Evolutionary conservation across 2,329 filamentous ascomycete species (phyloP), one percentile per base, ranked within the genome.

Genomic region (Trichoderma sp.): DNA sequence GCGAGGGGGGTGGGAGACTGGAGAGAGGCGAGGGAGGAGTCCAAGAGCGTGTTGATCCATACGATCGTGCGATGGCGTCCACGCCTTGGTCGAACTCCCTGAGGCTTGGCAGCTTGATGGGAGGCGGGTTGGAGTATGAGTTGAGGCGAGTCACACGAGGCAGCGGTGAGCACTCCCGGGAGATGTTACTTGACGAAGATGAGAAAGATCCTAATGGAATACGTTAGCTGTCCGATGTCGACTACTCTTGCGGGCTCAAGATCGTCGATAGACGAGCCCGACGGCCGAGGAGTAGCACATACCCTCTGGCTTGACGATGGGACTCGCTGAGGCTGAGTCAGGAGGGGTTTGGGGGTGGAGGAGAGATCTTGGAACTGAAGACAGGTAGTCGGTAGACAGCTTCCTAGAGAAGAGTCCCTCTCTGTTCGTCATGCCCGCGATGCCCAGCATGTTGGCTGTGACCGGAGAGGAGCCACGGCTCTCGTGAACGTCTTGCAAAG

Each of bases 31-130:
- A 76, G 19, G 71, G 67, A 28, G 71, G 70, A 12, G 70, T 71
- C 67, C 73, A 72, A 7, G 70, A 67, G 24, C 69, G 72, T 9
- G 65, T 65, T 28, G 72, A 72, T 24, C 75, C 75, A 62, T 76
- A 70, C 17, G 70, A 71, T 57, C 74, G 70, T 21, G 72, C 74
- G 24, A 78, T 70, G 17, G 74, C 74, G 57, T 78, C 73, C n/a
- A 78, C 76, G 15, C 75, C 77, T 65, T 74, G 73, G 50, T 77
- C 77, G 55, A 78, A 78, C 64, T 78, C 76, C 44, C 73, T 72
- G 24, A 78, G 68, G 59, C 76, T 78, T 5, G 77, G 77, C 39
- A 78, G 74, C 51, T 69, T 72, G 45, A 75, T 62, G 7, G 66
- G 65, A 7, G 70, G 62, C 34, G 48, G 41, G 39, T 55, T 68